Evolutionary conservation across 164 flowering plant species (phyloP).

Genomic region (Tetrastigma voinierianum): DNA sequence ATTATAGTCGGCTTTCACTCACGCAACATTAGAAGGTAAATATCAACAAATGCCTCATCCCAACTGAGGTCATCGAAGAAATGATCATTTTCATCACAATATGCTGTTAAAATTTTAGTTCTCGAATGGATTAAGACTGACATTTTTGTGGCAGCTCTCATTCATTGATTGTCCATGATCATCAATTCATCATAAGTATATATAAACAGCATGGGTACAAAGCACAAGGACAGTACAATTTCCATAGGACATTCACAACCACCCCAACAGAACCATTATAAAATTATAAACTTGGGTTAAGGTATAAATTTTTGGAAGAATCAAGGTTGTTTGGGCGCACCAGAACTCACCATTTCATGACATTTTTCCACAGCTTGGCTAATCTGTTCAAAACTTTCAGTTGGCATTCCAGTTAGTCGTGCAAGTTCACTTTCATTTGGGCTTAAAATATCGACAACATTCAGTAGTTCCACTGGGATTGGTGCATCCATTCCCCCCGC

Average conservation of each 20-base stretch:
- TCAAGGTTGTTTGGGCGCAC: background rate
- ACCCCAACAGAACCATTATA: background rate
- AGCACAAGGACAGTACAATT: background rate
- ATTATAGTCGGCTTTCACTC: background rate
- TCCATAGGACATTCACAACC: background rate
- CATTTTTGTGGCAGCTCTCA: background rate
- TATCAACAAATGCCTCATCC: background rate
- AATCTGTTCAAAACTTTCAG: slow-evolving; percentile 78
- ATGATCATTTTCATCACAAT: background rate
- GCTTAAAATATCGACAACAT: slow-evolving; percentile 70
- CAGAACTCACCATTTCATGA: slow-evolving; percentile 68
- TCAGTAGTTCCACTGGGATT: slow-evolving; percentile 63
- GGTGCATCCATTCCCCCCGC: slow-evolving; percentile 93
- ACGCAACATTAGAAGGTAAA: background rate
- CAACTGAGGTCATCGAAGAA: background rate
- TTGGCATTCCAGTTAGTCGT: slow-evolving; percentile 80
- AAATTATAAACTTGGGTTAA: background rate
- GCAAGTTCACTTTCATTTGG: slow-evolving; percentile 91
- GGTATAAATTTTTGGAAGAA: background rate
- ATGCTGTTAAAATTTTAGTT: background rate
- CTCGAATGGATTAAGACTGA: background rate
- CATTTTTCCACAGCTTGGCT: slow-evolving; percentile 63
- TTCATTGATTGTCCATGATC: background rate
- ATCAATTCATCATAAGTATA: background rate
- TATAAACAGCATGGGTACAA: background rate